A percentile compares a stretch with the other conserved stretches of the same genome.
Conservation (phyloP, 2,329 filamentous ascomycete species). For the Monosporascus sp. region DNA sequence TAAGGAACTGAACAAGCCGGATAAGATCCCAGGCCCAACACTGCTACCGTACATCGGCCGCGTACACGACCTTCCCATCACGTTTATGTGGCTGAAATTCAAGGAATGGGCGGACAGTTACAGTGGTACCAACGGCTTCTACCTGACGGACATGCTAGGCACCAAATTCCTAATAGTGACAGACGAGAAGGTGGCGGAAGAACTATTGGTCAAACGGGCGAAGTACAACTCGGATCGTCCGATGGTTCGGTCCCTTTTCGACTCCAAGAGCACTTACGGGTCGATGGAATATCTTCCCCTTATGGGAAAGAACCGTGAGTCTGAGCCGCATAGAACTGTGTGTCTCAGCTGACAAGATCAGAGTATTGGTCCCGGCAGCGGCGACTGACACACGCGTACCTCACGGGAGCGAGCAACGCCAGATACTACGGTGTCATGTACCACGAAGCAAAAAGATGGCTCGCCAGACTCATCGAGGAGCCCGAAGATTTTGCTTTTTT, state of each 20-base stretch:
- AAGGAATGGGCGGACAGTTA: slow-evolving; percentile 31
- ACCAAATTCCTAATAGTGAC: slow-evolving; percentile 38
- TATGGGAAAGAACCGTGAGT: slow-evolving; percentile 51
- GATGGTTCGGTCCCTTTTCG: slow-evolving; percentile 43
- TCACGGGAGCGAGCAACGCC: slow-evolving; percentile 34
- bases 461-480: slow-evolving; percentile 41
- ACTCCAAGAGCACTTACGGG: slow-evolving; percentile 48
- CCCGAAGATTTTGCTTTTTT: slow-evolving; percentile 45
- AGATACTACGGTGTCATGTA: slow-evolving; percentile 38
- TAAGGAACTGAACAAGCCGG: slow-evolving; percentile 25
- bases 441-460: slow-evolving; percentile 49
- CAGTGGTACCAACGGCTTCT: slow-evolving; percentile 26
- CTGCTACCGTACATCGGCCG: slow-evolving; percentile 30
- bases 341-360: slow-evolving; percentile 11
- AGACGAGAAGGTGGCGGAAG: slow-evolving; percentile 47
- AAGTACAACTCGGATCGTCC: slow-evolving; percentile 47
- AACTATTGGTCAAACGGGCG: slow-evolving; percentile 45
- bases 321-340: not conserved
- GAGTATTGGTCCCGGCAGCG: slow-evolving; percentile 52
- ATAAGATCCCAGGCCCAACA: slow-evolving; percentile 25
- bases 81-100: slow-evolving; percentile 51
- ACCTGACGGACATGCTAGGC: slow-evolving; percentile 29
- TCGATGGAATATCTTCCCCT: slow-evolving; percentile 52
- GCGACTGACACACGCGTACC: slow-evolving; percentile 45
- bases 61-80: slow-evolving; percentile 42